phyloP scores from a whole-genome alignment of 2,329 filamentous ascomycete species.

The Fusarium chlamydosporum region DNA sequence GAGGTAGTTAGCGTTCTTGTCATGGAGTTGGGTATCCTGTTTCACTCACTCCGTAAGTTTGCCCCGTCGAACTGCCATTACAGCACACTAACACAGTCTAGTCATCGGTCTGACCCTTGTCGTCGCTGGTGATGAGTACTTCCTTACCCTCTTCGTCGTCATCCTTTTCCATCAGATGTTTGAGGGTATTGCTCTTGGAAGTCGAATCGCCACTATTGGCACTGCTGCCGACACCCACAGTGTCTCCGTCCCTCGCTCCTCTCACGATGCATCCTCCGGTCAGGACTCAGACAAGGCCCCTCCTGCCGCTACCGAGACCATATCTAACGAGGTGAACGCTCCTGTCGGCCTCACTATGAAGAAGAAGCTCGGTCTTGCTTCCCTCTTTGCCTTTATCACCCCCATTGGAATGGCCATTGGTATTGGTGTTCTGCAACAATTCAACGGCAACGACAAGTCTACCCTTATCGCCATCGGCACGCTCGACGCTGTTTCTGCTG shows the following conservation, averaged over 20 bases:
- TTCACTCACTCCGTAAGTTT: slow-evolving; percentile 76
- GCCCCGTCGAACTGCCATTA: neutral
- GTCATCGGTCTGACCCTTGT: slow-evolving; percentile 75
- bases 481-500: slow-evolving; percentile 79
- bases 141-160: slow-evolving; percentile 72
- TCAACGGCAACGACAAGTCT: slow-evolving; percentile 79
- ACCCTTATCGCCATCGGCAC: slow-evolving; percentile 81
- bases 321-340: slow-evolving; percentile 29
- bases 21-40: slow-evolving; percentile 80
- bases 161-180: slow-evolving; percentile 86
- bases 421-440: slow-evolving; percentile 76
- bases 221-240: slow-evolving; percentile 41
- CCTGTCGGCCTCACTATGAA: slow-evolving; percentile 54
- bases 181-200: slow-evolving; percentile 80
- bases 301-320: slow-evolving; percentile 43
- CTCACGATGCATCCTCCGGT: slow-evolving; percentile 30
- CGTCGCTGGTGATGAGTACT: slow-evolving; percentile 70
- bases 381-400: slow-evolving; percentile 77
- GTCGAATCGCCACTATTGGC: slow-evolving; percentile 74
- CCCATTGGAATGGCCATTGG: slow-evolving; percentile 86
- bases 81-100: slow-evolving; percentile 48
- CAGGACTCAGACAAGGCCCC: slow-evolving; percentile 51
- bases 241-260: slow-evolving; percentile 43
- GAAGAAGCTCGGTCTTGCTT: slow-evolving; percentile 73
- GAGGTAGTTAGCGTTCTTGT: slow-evolving; percentile 75